Evolutionary conservation across 2,329 filamentous ascomycete species (phyloP).

Genomic region (Dryadomyces quercus-mongolicae): DNA sequence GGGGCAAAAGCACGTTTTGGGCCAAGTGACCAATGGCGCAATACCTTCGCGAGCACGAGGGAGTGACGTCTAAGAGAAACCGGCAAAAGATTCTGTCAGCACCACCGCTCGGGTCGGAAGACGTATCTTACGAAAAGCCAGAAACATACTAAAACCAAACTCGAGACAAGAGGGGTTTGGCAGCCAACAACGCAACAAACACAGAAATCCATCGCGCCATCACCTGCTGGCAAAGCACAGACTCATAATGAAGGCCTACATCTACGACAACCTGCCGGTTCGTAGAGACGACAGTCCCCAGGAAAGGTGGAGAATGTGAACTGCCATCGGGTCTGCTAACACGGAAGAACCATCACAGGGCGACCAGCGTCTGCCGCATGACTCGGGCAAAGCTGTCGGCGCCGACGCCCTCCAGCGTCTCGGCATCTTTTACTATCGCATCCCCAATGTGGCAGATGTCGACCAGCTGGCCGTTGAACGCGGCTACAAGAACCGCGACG

Average conservation of each 20-base stretch:
- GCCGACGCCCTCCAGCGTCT: slow-evolving; percentile 55
- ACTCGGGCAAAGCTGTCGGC: slow-evolving; percentile 62
- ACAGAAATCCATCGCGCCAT: neutral
- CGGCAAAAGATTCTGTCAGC: neutral
- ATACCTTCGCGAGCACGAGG: slow-evolving; percentile 2
- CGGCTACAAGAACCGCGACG: slow-evolving; percentile 87
- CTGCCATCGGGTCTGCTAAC: neutral
- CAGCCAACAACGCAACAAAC: neutral
- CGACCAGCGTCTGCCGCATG: slow-evolving; percentile 85
- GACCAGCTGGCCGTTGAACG: slow-evolving; percentile 63
- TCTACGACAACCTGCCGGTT: slow-evolving; percentile 43
- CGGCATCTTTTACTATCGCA: slow-evolving; percentile 68
- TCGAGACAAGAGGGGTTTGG: neutral
- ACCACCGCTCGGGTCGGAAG: neutral
- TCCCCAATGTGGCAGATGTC: slow-evolving; percentile 53
- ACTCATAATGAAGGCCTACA: slow-evolving; percentile 42
- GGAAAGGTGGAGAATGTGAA: neutral
- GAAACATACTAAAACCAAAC: neutral
- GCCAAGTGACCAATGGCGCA: slow-evolving; percentile 7
- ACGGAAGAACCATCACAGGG: slow-evolving; percentile 40
- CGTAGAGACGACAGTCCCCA: slow-evolving; percentile 13
- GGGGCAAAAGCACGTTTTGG: slow-evolving; percentile 10
- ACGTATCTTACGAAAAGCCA: too few relatives aligned
- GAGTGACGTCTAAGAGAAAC: neutral
- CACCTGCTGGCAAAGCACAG: neutral